Evolutionary conservation across 139 green algal genomes (phyloP), one percentile per base, ranked within the genome.

Genomic region (Closterium sp.): DNA sequence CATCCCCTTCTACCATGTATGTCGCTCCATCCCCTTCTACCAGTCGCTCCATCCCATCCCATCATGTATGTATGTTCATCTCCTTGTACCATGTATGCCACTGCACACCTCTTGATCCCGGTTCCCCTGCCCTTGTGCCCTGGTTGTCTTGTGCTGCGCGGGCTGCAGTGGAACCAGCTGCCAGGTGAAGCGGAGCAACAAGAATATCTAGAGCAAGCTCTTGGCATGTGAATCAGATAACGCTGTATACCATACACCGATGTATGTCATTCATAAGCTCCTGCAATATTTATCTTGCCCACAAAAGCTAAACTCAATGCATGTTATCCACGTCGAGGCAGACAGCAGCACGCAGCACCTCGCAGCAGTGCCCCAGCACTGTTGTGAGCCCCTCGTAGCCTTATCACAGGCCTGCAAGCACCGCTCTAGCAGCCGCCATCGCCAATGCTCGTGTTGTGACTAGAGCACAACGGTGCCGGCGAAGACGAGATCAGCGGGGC

Each of bases 401-500:
- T n/a, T n/a, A n/a, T n/a, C n/a, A n/a, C n/a, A n/a, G n/a, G n/a
- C n/a, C n/a, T n/a, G n/a, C n/a, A n/a, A n/a, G n/a, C n/a, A n/a
- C n/a, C n/a, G n/a, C n/a, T n/a, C n/a, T n/a, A n/a, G n/a, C n/a
- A n/a, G n/a, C n/a, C n/a, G n/a, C n/a, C n/a, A n/a, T n/a, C n/a
- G n/a, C n/a, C n/a, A n/a, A n/a, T n/a, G n/a, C n/a, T n/a, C n/a
- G n/a, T n/a, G n/a, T n/a, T n/a, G n/a, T n/a, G n/a, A n/a, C n/a
- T n/a, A n/a, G 55, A 76, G 55, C 12, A 19, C 55, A 76, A 76
- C 16, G 25, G 55, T 76, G 21, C 97, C 97, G 4, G 34, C 84
- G 94, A 99, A 99, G 19, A 97, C 97, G 55, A 95, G 94, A 94
- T 98, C 96, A 2, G 97, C 98, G 2, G 98, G 97, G 2, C 98